A percentile compares a stretch with the other conserved stretches of the same genome.
Conservation (phyloP, 225 moss, liverwort and hornwort species). For the Pseudisothecium myosuroides region DNA sequence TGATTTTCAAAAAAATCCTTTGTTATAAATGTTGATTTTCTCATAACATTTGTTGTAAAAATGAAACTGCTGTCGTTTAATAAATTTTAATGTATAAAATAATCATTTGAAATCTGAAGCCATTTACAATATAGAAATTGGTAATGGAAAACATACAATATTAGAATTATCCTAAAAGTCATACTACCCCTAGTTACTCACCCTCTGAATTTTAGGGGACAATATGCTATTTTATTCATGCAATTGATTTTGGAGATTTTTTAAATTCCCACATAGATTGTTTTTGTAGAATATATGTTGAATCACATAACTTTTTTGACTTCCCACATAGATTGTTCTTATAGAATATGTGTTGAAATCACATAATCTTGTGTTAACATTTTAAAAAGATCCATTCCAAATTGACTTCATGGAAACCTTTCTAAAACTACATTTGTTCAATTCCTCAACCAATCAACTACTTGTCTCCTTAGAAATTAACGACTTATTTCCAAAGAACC, state of each 20-base stretch:
- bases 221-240: neutral
- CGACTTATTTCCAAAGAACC: neutral
- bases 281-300: neutral
- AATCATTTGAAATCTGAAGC: neutral
- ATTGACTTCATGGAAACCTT: neutral
- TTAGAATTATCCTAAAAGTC: neutral
- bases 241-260: neutral
- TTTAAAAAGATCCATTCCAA: neutral
- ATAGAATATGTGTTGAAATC: neutral
- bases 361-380: neutral
- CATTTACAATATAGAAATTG: neutral
- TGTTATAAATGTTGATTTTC: neutral
- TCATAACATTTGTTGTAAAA: neutral
- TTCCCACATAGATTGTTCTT: neutral
- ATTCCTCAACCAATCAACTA: neutral
- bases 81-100: neutral
- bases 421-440: neutral
- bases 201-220: accelerated
- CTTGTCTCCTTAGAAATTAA: neutral
- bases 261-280: neutral
- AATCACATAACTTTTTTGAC: neutral
- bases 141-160: neutral
- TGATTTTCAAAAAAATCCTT: neutral
- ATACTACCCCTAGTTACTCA: accelerated
- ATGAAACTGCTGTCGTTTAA: neutral